Evolutionary conservation across 495 filamentous ascomycete genomes (phyloP), one percentile per base, ranked within the genome.

Genomic region (Pseudoneurospora amorphoporcata): DNA sequence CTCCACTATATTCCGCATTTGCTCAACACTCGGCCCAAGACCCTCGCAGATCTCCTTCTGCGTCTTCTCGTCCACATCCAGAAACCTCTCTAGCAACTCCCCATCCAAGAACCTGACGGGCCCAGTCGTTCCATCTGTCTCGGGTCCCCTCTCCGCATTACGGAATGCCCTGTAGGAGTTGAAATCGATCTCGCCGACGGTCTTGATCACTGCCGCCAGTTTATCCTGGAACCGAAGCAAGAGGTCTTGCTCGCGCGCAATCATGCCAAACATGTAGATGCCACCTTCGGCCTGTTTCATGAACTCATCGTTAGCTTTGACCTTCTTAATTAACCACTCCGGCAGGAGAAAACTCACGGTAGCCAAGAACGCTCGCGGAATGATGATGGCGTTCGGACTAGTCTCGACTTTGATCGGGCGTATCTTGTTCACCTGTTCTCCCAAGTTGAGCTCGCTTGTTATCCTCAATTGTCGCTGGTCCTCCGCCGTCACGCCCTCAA

Each of bases 391-490:
- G 74, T 83, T 88, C 10, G 84, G 79, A 14, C 84, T 84, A 4
- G 87, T 84, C 40, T 88, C 84, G 29, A 94, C 88, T n/a, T 84
- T 82, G 38, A 88, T 79, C 41, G 73, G 74, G 19, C 80, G 80
- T 41, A 99, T 97, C 37, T 88, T 86, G 75, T 98, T 98, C 45
- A 98, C 93, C 90, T 94, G 91, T 79, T 98, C 95, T 2, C 95
- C 94, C 32, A 99, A 79, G 41, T 89, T 88, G 32, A 98, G 88
- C 82, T 98, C 94, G 53, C 90, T 89, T 3, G 88, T 93, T 1
- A 94, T 83, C 41, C 91, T 84, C 74, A 98, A 79, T n/a, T 89
- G 84, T 37, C 86, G 86, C 71, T 84, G 84, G 73, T 98, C 94
- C 32, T 95, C 90, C 2, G 84, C 85, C 5, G 90, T 93, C 1